Evolutionary conservation across 169 alveolate genomes (phyloP).

Genomic region (Babesia bovis): DNA sequence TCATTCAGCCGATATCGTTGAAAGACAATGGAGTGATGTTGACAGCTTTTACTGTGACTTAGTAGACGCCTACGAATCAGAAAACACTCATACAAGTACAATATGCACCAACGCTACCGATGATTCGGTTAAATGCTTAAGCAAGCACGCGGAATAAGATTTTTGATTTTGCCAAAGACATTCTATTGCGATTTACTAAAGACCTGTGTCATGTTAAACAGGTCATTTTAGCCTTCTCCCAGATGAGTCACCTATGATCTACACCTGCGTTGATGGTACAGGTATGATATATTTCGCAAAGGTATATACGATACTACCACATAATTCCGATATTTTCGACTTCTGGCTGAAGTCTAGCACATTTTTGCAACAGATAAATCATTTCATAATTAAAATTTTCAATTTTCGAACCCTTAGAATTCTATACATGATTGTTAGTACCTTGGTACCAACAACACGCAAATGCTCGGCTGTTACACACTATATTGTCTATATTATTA

Average conservation of each 20-base stretch:
- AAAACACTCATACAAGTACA: not conserved
- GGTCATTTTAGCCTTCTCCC: too few relatives aligned
- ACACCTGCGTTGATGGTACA: too few relatives aligned
- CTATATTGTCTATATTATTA: not conserved
- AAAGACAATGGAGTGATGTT: slow-evolving; percentile 9
- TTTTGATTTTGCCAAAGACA: slow-evolving; percentile 3
- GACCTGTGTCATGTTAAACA: too few relatives aligned
- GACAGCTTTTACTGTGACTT: slow-evolving; percentile 23
- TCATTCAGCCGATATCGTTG: not conserved
- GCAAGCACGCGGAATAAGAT: not conserved
- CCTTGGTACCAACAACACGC: not conserved
- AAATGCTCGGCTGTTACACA: not conserved
- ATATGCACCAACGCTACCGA: not conserved
- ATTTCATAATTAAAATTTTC: not conserved
- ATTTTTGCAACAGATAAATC: not conserved
- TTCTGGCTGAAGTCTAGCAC: not conserved
- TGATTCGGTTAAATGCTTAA: not conserved
- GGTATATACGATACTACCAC: not conserved
- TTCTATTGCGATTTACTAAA: too few relatives aligned
- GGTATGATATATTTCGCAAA: not conserved
- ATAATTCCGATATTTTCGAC: not conserved
- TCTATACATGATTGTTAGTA: not conserved
- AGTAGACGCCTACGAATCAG: slow-evolving; percentile 22
- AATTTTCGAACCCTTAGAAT: not conserved
- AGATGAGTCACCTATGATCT: too few relatives aligned